A percentile compares a stretch with the other conserved stretches of the same genome.
These are phyloP conservation scores for Gentiana macrophylla DNA, from an alignment of 257 asterid genomes.

Conservation along the genomic window DNA sequence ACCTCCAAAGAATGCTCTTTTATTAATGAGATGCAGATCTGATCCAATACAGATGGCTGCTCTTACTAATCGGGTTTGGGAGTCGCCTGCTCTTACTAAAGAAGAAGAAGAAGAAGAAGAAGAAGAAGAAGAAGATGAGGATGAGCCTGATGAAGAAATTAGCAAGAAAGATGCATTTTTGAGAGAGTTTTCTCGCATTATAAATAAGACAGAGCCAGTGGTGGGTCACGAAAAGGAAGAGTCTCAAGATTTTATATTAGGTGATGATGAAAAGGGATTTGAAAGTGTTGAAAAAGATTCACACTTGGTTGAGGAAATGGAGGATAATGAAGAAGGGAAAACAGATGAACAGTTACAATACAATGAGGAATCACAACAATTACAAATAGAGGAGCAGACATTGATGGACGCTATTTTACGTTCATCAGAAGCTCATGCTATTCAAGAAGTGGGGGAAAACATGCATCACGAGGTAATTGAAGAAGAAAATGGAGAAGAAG, in stretches of 20 bases:
- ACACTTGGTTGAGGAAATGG: conserved; percentile 15
- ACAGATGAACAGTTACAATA: conserved; percentile 11
- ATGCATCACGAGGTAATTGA: conserved; percentile 20
- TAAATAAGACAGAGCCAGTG: conserved; percentile 3
- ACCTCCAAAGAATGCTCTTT: conserved; percentile 90
- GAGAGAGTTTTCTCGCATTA: conserved; percentile 5
- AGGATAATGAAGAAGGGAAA: conserved; percentile 7
- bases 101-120: conserved; percentile 18
- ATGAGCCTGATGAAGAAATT: conserved; percentile 4
- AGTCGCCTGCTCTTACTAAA: conserved; percentile 21
- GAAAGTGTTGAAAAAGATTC: conserved; percentile 16
- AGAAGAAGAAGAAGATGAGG: conserved; percentile 15
- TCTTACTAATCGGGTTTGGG: conserved; percentile 57
- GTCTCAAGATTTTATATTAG: conserved; percentile 15
- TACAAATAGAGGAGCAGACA: not conserved
- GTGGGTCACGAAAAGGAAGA: conserved; percentile 2
- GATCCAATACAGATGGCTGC: conserved; percentile 90
- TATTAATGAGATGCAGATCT: conserved; percentile 94
- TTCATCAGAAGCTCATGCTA: conserved; percentile 38
- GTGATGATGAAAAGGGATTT: conserved; percentile 12
- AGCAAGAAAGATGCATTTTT: not conserved
- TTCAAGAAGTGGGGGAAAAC: conserved; percentile 31
- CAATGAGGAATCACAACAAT: conserved; percentile 5
- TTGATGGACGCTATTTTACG: conserved; percentile 28
- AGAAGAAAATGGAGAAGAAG: conserved; percentile 18